A percentile compares a stretch with the other conserved stretches of the same genome.
Evolutionary conservation across 2,329 filamentous ascomycete species (phyloP).

Genomic region (Fusarium sp.): DNA sequence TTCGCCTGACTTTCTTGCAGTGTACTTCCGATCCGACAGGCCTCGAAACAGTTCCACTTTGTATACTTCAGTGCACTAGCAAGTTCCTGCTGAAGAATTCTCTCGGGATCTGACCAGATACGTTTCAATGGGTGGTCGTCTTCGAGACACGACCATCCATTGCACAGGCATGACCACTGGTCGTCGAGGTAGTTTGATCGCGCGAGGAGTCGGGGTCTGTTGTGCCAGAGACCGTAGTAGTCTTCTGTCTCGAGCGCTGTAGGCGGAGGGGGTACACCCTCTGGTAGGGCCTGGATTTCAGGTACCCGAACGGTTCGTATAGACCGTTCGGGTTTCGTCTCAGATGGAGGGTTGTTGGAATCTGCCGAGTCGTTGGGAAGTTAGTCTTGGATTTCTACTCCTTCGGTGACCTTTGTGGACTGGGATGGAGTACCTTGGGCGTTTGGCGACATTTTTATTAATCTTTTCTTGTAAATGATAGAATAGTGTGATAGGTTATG

Average conservation of each 20-base stretch:
- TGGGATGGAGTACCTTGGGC: too few species aligned
- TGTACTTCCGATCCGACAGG: background rate
- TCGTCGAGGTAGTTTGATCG: background rate
- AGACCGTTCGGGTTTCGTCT: background rate
- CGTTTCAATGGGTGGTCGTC: background rate
- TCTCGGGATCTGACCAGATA: background rate
- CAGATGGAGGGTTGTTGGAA: background rate
- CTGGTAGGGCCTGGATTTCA: background rate
- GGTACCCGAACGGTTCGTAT: background rate
- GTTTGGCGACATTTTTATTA: accelerated
- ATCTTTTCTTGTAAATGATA: background rate
- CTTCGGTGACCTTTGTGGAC: background rate
- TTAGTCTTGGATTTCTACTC: background rate
- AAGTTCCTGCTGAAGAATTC: background rate
- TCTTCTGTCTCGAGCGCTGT: background rate
- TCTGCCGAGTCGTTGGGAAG: too few species aligned
- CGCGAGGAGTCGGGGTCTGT: background rate
- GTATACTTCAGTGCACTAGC: background rate
- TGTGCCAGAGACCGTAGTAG: background rate
- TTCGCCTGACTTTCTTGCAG: background rate
- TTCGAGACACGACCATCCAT: background rate
- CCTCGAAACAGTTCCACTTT: background rate
- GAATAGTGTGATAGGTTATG: background rate
- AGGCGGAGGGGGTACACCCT: background rate
- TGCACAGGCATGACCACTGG: background rate